Base-by-base conservation (phyloP, 2,329 filamentous ascomycete genomes). In the Ascochyta pisi region DNA sequence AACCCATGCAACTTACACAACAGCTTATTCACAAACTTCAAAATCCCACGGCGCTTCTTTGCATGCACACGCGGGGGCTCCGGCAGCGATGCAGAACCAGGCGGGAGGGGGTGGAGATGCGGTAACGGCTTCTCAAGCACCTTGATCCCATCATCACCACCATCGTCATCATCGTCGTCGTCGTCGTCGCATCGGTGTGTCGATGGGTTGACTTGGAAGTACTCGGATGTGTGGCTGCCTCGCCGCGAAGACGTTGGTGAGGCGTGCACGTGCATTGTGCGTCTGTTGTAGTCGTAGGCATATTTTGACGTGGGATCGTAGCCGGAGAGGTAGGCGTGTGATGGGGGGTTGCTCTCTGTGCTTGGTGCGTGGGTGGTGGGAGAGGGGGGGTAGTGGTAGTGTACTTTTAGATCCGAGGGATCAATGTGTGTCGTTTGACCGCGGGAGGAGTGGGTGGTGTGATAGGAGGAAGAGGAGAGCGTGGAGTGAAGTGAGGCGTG, bases 281-380 rank as follows among this genome's bases (percentile, higher is more conserved):
- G 44, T 2, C 66, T 65, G 46, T 69, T 52, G 51, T 67, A 68
- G 34, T 57, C 58, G 40, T 64, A 67, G 2, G 29, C 2, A 16
- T 59, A 60, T 1, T 23, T n/a, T 12, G 57, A 61, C 8, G 31
- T 15, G 2, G 48, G 33, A 31, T 68, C 63, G 47, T 54, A 51
- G 23, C 64, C 66, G 23, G 51, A 19, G 34, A 60, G 31, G 34
- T 41, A 27, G 22, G 39, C 35, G 2, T 8, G 35, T 23, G 38
- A 4, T 3, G 22, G 7, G 12, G 39, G 24, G 23, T 23, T 23
- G 10, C 10, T 12, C 2, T 3, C 7, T 13, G 23, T 41, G 13
- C 6, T 6, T 19, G 29, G 12, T 29, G 40, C 39, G 34, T 4
- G 24, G 22, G 4, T 19, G 38, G 50, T 3, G 19, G n/a, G n/a